Evolutionary conservation across 805 yeast species (phyloP), one percentile per base, ranked within the genome.

Genomic region (Sugiyamaella boreocaroliniensis): DNA sequence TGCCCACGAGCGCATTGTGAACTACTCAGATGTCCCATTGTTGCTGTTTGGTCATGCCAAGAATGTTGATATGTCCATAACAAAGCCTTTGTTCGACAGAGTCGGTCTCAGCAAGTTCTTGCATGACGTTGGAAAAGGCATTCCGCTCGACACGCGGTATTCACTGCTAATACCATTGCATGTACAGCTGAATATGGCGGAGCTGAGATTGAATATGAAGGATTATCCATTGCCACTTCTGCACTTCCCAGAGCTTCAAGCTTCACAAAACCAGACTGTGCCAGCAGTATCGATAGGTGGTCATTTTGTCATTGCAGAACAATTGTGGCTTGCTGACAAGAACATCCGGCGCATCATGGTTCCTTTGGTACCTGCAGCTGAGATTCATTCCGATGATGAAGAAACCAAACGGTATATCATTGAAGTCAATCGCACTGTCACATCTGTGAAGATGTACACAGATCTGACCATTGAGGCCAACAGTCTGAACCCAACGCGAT

Each of bases 151-250:
- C 53, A 80, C 89, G 0, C 63, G 73, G 49, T 90, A 80, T 65
- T 81, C 92, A 0, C 72, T 86, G 16, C 64, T 84, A 64, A 61
- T 89, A 1, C 97, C 97, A 0, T 61, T 82, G 51, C 71, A 71
- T 64, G 43, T 85, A 12, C 79, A 82, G 51, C 70, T 86, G 48
- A 73, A 70, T 14, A 71, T 86, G 40, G 69, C 71, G 2, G 95
- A 88, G 61, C 64, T 83, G 11, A 70, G 93, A 54, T 75, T 82
- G 60, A 92, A 86, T 64, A 60, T 90, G 55, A 72, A 93, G 51
- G 98, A 90, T 62, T 89, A 85, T 63, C 97, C 97, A 0, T 62
- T 92, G 14, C 97, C 98, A 0, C 69, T 90, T 48, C 66, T 87
- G 8, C 81, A 82, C 57, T 79, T 90, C 56, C 96, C 96, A 0